Evolutionary conservation across 2,329 filamentous ascomycete species (phyloP), one percentile per base, ranked within the genome.

Genomic region (Trichoderma koningii): DNA sequence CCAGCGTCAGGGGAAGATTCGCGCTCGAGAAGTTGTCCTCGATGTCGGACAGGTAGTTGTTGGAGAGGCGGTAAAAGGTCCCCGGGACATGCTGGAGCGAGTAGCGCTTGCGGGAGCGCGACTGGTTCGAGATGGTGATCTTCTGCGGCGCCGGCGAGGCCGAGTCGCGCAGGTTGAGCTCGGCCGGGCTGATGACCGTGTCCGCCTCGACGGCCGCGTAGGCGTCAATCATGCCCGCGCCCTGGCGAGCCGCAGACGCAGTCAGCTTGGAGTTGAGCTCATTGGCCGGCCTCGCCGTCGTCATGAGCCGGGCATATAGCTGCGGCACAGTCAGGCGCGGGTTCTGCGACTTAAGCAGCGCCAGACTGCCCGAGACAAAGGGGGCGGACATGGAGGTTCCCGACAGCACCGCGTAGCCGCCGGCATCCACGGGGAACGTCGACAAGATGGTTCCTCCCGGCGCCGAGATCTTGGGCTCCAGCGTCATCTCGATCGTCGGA

Each of bases 331-430:
- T 51, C 7, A 64, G 45, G 14, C 51, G 53, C 28, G 62, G 62
- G 10, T 51, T 45, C 17, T 64, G 62, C 19, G 62, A 64, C 23
- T 52, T 64, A 66, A 84, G 70, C 28, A 78, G 71, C 38, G 74
- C 75, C 41, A 72, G 70, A 41, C 75, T 71, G 45, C 75, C 80
- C 7, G 80, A 78, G 5, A 77, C 72, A 55, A 79, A 75, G 6
- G 80, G 80, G 53, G 76, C 76, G 6, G 80, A 75, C 81, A 83
- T 83, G 3, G 79, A 81, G 1, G 81, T 83, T 42, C 81, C 81
- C 30, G 73, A 77, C 17, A 77, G 69, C 12, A 82, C 74, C n/a
- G 74, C 76, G 66, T 81, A 82, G 10, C 67, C 60, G 26, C 71
- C 70, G 5, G 74, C 67, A 4, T 70, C 71, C 3, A 79, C 71